phyloP scores from a whole-genome alignment of 2,329 filamentous ascomycete species.

The Pseudofabraea citricarpa region DNA sequence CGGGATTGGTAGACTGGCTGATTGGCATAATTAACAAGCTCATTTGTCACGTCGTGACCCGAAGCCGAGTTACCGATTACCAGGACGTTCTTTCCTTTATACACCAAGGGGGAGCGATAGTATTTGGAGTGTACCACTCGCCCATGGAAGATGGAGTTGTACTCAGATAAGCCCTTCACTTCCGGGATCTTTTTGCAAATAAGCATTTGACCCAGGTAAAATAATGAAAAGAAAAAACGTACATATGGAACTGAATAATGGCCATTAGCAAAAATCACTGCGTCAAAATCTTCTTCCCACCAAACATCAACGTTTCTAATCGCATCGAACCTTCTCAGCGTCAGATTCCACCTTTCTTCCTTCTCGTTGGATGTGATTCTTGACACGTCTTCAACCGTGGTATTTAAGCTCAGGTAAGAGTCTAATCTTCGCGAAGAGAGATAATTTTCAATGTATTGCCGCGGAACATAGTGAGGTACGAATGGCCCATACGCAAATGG shows the following conservation, averaged over 20 bases:
- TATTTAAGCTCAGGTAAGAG: slow-evolving; percentile 40
- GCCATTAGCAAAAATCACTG: slow-evolving; percentile 68
- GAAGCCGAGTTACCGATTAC: slow-evolving; percentile 83
- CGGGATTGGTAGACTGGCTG: slow-evolving; percentile 48
- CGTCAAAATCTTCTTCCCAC: slow-evolving; percentile 57
- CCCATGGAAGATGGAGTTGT: slow-evolving; percentile 52
- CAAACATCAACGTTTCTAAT: slow-evolving; percentile 41
- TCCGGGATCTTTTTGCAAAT: slow-evolving; percentile 45
- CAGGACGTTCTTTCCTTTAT: slow-evolving; percentile 64
- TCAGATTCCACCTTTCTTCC: slow-evolving; percentile 39
- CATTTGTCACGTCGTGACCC: slow-evolving; percentile 72
- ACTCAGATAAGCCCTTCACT: slow-evolving; percentile 52
- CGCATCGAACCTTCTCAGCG: slow-evolving; percentile 40
- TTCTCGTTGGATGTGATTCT: slow-evolving; percentile 18
- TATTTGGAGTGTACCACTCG: slow-evolving; percentile 70
- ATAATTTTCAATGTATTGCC: slow-evolving; percentile 52
- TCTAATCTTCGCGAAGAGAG: slow-evolving; percentile 46
- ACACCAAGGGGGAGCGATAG: slow-evolving; percentile 63
- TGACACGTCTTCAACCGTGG: slow-evolving; percentile 46
- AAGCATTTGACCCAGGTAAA: no score
- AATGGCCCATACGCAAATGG: slow-evolving; percentile 52
- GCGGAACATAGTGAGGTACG: slow-evolving; percentile 47
- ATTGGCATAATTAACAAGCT: slow-evolving; percentile 38
- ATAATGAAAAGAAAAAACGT: no score
- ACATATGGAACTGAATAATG: slow-evolving; percentile 68